Evolutionary conservation across 2,329 filamentous ascomycete genomes (phyloP).

Genomic region (Alternaria infectoria): DNA sequence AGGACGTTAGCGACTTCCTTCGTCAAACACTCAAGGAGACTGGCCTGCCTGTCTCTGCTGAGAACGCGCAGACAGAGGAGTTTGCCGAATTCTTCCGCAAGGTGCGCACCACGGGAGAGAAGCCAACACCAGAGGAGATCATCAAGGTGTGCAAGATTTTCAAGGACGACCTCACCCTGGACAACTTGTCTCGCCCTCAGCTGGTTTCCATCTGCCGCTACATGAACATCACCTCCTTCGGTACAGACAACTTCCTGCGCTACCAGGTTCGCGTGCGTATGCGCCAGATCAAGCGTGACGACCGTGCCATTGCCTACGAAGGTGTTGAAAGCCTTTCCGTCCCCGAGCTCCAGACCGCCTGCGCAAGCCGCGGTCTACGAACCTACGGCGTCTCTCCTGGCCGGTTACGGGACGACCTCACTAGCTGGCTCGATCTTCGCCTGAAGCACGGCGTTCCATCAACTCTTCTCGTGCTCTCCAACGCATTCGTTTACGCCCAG

Average conservation of each 20-base stretch:
- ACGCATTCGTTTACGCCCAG: constrained; percentile 95
- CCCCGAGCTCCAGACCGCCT: constrained; percentile 88
- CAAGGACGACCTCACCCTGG: constrained; percentile 94
- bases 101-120: constrained; percentile 82
- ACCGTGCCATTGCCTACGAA: constrained; percentile 91
- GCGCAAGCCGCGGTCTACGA: constrained; percentile 87
- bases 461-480: constrained; percentile 92
- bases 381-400: constrained; percentile 91
- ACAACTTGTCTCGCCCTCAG: constrained; percentile 95
- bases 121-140: constrained; percentile 85
- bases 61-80: constrained; percentile 88
- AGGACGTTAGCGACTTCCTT: constrained; percentile 91
- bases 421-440: constrained; percentile 92
- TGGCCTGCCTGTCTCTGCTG: constrained; percentile 84
- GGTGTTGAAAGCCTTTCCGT: constrained; percentile 94
- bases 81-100: constrained; percentile 98
- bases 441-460: constrained; percentile 95
- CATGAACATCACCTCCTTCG: constrained; percentile 96
- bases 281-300: constrained; percentile 98
- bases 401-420: constrained; percentile 84
- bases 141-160: constrained; percentile 99
- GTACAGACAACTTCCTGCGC: constrained; percentile 95
- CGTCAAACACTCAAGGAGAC: constrained; percentile 88
- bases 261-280: constrained; percentile 97
- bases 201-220: constrained; percentile 98